A percentile compares a stretch with the other conserved stretches of the same genome.
These are phyloP conservation scores for Fusarium paranaense DNA, from an alignment of 2,329 filamentous ascomycete species.

Conservation along the genomic window DNA sequence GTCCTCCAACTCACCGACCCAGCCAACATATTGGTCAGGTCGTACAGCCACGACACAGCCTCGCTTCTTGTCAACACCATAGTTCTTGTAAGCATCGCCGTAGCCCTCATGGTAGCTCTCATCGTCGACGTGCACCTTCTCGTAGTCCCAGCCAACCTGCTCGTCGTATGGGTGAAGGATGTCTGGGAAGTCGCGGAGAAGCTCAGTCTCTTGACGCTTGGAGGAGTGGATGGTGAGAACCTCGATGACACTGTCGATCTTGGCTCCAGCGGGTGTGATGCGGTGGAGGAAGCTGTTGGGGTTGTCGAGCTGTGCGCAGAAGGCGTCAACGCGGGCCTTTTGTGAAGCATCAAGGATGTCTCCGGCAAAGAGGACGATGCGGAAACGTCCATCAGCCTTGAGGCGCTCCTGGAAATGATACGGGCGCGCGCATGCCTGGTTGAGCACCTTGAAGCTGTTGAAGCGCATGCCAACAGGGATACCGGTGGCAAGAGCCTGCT, in stretches of 20 bases:
- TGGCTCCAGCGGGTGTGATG: constrained; percentile 37
- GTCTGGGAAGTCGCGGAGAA: constrained; percentile 53
- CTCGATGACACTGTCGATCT: constrained; percentile 59
- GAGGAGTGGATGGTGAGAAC: constrained; percentile 71
- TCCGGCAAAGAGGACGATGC: constrained; percentile 72
- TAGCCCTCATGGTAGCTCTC: constrained; percentile 64
- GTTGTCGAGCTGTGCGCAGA: constrained; percentile 51
- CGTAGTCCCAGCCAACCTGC: constrained; percentile 65
- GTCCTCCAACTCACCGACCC: constrained; percentile 53
- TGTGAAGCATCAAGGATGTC: constrained; percentile 60
- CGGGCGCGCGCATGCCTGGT: constrained; percentile 65
- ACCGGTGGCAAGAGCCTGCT: constrained; percentile 51
- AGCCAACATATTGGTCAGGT: constrained; percentile 75
- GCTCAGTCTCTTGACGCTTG: constrained; percentile 59
- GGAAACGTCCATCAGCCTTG: constrained; percentile 67
- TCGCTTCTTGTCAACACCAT: constrained; percentile 65
- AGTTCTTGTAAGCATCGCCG: constrained; percentile 64
- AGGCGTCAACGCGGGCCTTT: constrained; percentile 22
- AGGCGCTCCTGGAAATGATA: constrained; percentile 67
- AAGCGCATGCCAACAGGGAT: constrained; percentile 67
- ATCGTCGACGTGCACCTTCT: constrained; percentile 67
- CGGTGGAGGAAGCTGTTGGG: constrained; percentile 53
- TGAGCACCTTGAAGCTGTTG: constrained; percentile 68
- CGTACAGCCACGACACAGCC: constrained; percentile 71
- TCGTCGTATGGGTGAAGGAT: constrained; percentile 62